Evolutionary conservation across 257 asterid genomes (phyloP).

Genomic region (Lantana camara): DNA sequence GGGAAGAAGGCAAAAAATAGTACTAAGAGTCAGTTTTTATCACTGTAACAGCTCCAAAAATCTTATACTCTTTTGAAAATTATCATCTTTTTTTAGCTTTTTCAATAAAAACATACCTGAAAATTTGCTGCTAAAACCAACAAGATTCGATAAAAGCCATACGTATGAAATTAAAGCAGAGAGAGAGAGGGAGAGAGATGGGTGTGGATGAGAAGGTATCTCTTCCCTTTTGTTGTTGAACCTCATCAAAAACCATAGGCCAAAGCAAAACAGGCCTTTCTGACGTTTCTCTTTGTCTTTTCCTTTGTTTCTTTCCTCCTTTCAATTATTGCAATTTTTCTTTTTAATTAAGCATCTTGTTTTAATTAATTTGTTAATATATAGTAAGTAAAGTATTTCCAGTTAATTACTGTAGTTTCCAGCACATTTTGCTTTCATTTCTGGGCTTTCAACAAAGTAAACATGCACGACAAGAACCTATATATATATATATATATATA

Average conservation of each 20-base stretch:
- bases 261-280: conserved; percentile 47
- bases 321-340: conserved; percentile 43
- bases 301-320: conserved; percentile 50
- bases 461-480: no score
- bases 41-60: conserved; percentile 39
- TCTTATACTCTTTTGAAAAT: neutral
- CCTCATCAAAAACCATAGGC: conserved; percentile 55
- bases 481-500: no score
- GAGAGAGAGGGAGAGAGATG: conserved; percentile 43
- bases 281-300: conserved; percentile 82
- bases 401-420: neutral
- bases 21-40: conserved; percentile 28
- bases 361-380: no score
- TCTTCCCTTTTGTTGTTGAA: conserved; percentile 41
- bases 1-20: conserved; percentile 35
- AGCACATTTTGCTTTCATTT: neutral
- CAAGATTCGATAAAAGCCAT: conserved; percentile 63
- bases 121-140: conserved; percentile 51
- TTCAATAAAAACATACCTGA: conserved; percentile 58
- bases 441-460: neutral
- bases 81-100: conserved; percentile 35
- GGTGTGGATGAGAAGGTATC: conserved; percentile 77
- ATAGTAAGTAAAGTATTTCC: neutral
- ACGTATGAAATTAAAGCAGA: conserved; percentile 49
- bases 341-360: no score